phyloP scores from a whole-genome alignment of 257 asterid species.

The Capsicum pubescens region DNA sequence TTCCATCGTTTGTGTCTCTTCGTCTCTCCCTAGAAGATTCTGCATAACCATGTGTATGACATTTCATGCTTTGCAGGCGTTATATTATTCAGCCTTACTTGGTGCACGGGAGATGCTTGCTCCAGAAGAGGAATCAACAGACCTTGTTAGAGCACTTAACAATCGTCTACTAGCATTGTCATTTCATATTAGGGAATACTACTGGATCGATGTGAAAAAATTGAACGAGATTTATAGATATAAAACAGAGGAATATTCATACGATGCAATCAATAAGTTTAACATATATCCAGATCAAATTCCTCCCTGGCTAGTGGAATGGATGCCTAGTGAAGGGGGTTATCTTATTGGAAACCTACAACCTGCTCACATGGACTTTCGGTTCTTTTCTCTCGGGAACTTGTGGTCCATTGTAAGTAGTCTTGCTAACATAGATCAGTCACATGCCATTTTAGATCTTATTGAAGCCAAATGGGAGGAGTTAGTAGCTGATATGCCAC shows the following conservation, averaged over 20 bases:
- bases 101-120: slow-evolving; percentile 82
- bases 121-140: slow-evolving; percentile 69
- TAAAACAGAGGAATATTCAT: slow-evolving; percentile 81
- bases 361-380: slow-evolving; percentile 92
- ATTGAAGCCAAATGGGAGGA: slow-evolving; percentile 78
- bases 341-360: slow-evolving; percentile 79
- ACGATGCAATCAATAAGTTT: slow-evolving; percentile 82
- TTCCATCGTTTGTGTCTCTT: background rate
- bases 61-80: slow-evolving; percentile 54
- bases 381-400: slow-evolving; percentile 81
- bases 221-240: slow-evolving; percentile 79
- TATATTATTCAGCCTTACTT: slow-evolving; percentile 73
- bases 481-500: slow-evolving; percentile 75
- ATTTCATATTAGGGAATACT: slow-evolving; percentile 82
- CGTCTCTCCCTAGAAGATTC: background rate
- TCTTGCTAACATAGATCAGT: slow-evolving; percentile 74
- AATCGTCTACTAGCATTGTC: slow-evolving; percentile 75
- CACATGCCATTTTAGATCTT: slow-evolving; percentile 76
- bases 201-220: slow-evolving; percentile 78
- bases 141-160: slow-evolving; percentile 66
- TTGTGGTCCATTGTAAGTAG: slow-evolving; percentile 70
- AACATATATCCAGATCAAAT: slow-evolving; percentile 88
- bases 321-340: slow-evolving; percentile 83
- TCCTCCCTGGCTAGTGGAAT: slow-evolving; percentile 84
- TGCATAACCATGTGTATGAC: background rate